Evolutionary conservation across 1,284 basidiomycete species (phyloP).

Genomic region (Tylopilus sp.): DNA sequence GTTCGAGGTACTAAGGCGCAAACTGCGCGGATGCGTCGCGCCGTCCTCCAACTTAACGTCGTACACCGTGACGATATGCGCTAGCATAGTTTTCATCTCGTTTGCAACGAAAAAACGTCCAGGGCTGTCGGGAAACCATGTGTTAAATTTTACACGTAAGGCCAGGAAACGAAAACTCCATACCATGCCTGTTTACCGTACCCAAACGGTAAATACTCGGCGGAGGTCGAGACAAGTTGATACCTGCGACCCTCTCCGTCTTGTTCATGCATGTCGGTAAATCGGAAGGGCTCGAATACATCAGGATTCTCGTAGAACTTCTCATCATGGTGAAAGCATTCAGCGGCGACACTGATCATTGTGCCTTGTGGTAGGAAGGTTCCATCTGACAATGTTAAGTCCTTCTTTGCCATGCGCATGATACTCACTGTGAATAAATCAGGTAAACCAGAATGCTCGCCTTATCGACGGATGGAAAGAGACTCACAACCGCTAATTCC

Average conservation of each 20-base stretch:
- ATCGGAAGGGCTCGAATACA: slow-evolving; percentile 18
- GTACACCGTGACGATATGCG: slow-evolving; percentile 10
- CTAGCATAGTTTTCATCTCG: slow-evolving; percentile 12
- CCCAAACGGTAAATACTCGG: slow-evolving; percentile 15
- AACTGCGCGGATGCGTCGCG: slow-evolving; percentile 21
- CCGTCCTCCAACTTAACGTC: slow-evolving; percentile 19
- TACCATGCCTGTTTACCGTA: slow-evolving; percentile 17
- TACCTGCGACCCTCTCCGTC: slow-evolving; percentile 13
- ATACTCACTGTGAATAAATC: slow-evolving; percentile 16
- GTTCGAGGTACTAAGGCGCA: not conserved
- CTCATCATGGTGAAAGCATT: slow-evolving; percentile 27
- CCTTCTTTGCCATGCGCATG: not conserved
- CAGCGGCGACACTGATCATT: slow-evolving; percentile 24
- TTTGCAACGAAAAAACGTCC: slow-evolving; percentile 12
- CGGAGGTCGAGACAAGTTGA: slow-evolving; percentile 10
- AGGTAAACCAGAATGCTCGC: too few relatives aligned
- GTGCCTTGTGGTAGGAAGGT: slow-evolving; percentile 39
- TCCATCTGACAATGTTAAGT: slow-evolving; percentile 39
- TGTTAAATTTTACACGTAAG: not conserved
- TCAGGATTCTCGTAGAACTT: slow-evolving; percentile 2
- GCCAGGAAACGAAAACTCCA: not conserved
- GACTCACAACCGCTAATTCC: slow-evolving; percentile 7
- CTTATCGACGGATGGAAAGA: too few relatives aligned
- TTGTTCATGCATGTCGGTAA: slow-evolving; percentile 17
- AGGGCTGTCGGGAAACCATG: not conserved